These are phyloP conservation scores for Posidonia oceanica DNA, from an alignment of 116 monocot species.

Conservation along the genomic window DNA sequence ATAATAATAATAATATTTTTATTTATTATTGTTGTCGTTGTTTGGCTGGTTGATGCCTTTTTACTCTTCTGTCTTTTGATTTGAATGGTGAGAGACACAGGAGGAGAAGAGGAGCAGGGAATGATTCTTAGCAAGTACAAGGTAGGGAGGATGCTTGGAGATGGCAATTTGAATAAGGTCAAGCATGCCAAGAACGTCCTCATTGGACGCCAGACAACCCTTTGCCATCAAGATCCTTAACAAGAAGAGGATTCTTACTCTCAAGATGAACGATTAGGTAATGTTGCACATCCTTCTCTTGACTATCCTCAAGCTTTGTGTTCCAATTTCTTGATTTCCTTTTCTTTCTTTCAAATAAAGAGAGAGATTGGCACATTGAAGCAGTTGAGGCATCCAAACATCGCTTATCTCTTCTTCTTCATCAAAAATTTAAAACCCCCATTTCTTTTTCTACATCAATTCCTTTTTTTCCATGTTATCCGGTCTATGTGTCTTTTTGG, in stretches of 20 bases:
- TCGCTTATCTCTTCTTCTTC: no score
- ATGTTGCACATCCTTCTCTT: not conserved
- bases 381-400: no score
- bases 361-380: no score
- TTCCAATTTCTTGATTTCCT: not conserved
- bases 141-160: conserved; percentile 49
- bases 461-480: no score
- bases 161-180: conserved; percentile 68
- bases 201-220: conserved; percentile 12
- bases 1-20: no score
- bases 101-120: not conserved
- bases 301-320: not conserved
- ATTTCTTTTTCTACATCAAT: no score
- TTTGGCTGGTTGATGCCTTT: no score
- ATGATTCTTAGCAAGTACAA: conserved; percentile 38
- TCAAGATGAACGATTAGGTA: conserved; percentile 56
- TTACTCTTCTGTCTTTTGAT: not conserved
- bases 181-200: conserved; percentile 37
- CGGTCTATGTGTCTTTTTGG: no score
- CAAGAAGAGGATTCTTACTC: conserved; percentile 29
- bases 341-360: not conserved
- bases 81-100: no score
- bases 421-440: no score
- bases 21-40: no score
- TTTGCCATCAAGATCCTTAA: conserved; percentile 73